Evolutionary conservation across 441 rosid species (phyloP), one percentile per base, ranked within the genome.

Genomic region (Croton setiger): DNA sequence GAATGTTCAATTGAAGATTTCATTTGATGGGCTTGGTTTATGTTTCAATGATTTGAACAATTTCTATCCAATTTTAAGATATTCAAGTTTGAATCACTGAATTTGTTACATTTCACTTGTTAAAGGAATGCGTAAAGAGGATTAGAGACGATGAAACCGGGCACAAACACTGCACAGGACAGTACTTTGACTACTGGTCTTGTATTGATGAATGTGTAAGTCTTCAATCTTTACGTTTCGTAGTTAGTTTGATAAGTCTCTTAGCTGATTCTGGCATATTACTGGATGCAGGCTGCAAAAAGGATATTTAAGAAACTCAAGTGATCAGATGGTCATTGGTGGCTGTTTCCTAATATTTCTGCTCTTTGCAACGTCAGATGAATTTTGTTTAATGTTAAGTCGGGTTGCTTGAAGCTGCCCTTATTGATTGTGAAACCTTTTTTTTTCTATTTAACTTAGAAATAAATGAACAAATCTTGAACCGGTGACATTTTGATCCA

Each of bases 141-240:
- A 74, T 87, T 59, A 76, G 68, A 75, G 82, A 72, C 0, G 90
- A 85, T 8, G 85, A 83, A 0, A 68, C 55, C 2, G 84, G 78
- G 67, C 73, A 72, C 69, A 86, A 84, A 65, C 92, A 82, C 59
- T 85, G 92, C 76, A 87, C 90, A 0, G 90, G 92, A 43, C 92
- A 85, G 71, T 87, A 84, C 72, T 85, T 87, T 7, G 90, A 87
- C 70, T 85, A 85, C 71, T 77, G 80, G 78, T 71, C 68, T 17
- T 85, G 88, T 61, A 68, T 85, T 37, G 90, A 85, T 77, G 76
- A 82, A 82, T 85, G 88, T 47, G 92, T 85, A 75, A 83, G 92
- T 61, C 18, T 53, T 65, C 37, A 18, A 27, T 27, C 31, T 27
- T 27, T 1, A 27, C 31, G 31, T 39, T 23, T 43, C 2, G 10